Conservation (phyloP, 768 basidiomycete genomes). For the Ramaria sp. region DNA sequence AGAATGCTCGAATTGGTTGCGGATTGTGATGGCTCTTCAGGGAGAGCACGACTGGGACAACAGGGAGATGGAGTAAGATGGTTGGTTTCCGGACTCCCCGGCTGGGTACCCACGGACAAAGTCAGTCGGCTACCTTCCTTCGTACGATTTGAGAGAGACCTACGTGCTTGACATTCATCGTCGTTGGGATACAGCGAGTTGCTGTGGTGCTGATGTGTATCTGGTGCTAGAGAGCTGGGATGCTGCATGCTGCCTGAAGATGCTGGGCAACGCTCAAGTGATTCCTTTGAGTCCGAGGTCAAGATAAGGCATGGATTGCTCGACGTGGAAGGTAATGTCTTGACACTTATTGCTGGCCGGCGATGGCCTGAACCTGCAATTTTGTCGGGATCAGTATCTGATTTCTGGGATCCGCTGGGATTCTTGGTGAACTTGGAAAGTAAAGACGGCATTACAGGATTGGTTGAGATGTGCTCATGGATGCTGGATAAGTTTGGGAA, state of each 20-base stretch:
- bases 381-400: neutral
- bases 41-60: neutral
- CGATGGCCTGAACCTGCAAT: neutral
- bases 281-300: neutral
- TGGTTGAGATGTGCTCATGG: neutral
- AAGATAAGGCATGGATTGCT: neutral
- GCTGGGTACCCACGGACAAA: neutral
- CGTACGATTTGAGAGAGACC: neutral
- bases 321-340: neutral
- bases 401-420: neutral
- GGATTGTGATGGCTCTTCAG: neutral
- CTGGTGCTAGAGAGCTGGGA: neutral
- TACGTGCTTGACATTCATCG: neutral
- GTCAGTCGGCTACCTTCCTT: neutral
- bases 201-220: neutral
- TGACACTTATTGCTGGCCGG: neutral
- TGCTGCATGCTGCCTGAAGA: neutral
- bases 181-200: neutral
- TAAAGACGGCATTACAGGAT: slow-evolving; percentile 1
- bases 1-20: too few relatives aligned
- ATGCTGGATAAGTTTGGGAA: neutral
- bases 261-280: neutral
- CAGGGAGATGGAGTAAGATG: neutral
- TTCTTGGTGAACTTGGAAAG: slow-evolving; percentile 4
- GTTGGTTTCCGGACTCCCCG: neutral